Base-by-base conservation (phyloP, 2,329 filamentous ascomycete genomes). In the Alternaria novae-zelandiae region DNA sequence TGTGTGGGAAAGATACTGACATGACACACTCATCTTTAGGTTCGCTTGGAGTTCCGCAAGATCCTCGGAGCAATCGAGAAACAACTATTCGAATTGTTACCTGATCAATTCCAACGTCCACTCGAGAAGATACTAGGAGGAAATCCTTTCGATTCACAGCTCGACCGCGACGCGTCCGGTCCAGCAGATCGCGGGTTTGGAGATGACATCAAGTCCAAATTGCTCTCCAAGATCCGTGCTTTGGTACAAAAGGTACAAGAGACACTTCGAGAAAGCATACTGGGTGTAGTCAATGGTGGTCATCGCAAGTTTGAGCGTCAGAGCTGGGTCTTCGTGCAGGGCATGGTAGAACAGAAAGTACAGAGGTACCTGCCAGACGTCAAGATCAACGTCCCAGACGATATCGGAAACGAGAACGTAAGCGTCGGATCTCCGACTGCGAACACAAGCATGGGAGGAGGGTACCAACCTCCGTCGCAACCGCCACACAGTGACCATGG, bases 291-390 rank as follows among this genome's bases (percentile, higher is more conserved):
- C 25, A 76, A 76, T 36, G 74, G 74, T 12, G 74, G 74, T 5
- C 74, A 76, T 50, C 72, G 74, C 51, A 73, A 72, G 28, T 72
- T 76, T 36, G 74, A 76, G 64, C 71, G 65, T 10, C 65, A 75
- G 46, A 76, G 74, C 60, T 76, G 74, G 74, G 66, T 74, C 17
- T 75, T 76, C 20, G 74, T 76, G 30, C 74, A 76, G 41, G 55
- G 59, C n/a, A 76, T 71, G 57, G 74, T 76, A 10, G 74, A 76
- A 61, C 69, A 74, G 47, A 76, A 76, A 58, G 69, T 76, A 4
- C 74, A 76, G 46, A 67, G 60, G 23, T 75, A 76, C 28, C 62
- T 76, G 3, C 74, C 74, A 7, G 70, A 76, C 30, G 74, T 76
- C 12, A 73, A 75, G 60, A 76, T 76, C 54, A 64, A 62, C 6